A percentile compares a stretch with the other conserved stretches of the same genome.
Conservation (phyloP, 495 filamentous ascomycete genomes). For the Staphylotrichum tortipilum region DNA sequence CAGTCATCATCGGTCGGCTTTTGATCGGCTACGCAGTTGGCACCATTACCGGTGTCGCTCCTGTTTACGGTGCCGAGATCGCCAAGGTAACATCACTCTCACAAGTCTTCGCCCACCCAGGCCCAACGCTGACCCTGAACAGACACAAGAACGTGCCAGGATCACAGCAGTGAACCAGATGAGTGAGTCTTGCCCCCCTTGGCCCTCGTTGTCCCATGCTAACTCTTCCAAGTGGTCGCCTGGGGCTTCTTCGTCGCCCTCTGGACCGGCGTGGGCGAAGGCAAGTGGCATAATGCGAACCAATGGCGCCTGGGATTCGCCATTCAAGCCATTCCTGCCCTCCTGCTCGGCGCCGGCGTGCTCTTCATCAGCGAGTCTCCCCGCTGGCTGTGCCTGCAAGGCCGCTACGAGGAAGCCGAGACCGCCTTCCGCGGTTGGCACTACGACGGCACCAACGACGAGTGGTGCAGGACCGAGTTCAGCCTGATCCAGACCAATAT, state of each 20-base stretch:
- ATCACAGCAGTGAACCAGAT: slow-evolving; percentile 38
- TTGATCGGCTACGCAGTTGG: slow-evolving; percentile 44
- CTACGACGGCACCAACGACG: slow-evolving; percentile 36
- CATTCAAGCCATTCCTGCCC: slow-evolving; percentile 43
- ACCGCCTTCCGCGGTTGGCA: slow-evolving; percentile 37
- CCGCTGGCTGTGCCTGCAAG: slow-evolving; percentile 48
- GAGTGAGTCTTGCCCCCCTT: slow-evolving; percentile 10
- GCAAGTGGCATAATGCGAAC: slow-evolving; percentile 26
- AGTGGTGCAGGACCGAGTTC: slow-evolving; percentile 39
- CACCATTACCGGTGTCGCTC: slow-evolving; percentile 42
- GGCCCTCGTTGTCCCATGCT: neutral
- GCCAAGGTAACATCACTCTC: no score
- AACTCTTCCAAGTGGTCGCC: slow-evolving; percentile 35
- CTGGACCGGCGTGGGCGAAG: slow-evolving; percentile 35
- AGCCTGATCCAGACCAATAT: slow-evolving; percentile 38
- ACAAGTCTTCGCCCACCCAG: no score
- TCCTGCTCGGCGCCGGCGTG: slow-evolving; percentile 41
- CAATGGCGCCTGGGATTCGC: slow-evolving; percentile 51
- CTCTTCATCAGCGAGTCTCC: slow-evolving; percentile 49
- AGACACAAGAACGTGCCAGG: slow-evolving; percentile 42
- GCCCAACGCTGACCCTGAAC: neutral
- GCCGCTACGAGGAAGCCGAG: slow-evolving; percentile 36
- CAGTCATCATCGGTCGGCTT: slow-evolving; percentile 44
- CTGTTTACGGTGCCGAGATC: slow-evolving; percentile 33
- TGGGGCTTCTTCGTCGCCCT: slow-evolving; percentile 43